phyloP scores from a whole-genome alignment of 495 filamentous ascomycete species.

The Hypoxylon cercidicola region DNA sequence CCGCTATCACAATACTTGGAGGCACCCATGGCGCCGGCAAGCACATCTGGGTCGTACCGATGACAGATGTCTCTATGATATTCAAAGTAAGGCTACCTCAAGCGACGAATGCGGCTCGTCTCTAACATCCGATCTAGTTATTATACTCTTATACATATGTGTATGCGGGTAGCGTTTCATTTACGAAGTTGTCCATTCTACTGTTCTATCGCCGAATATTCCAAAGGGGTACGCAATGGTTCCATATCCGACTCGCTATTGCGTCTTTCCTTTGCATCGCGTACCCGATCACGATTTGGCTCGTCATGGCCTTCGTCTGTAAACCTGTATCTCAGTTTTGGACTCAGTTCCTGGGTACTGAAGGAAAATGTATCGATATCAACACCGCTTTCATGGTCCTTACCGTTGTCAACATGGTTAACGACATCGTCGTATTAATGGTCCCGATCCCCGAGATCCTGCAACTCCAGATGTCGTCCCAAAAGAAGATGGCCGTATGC shows the following conservation, averaged over 20 bases:
- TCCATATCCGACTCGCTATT: slow-evolving; percentile 33
- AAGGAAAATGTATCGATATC: slow-evolving; percentile 45
- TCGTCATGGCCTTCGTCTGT: slow-evolving; percentile 44
- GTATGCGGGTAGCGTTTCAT: slow-evolving; percentile 48
- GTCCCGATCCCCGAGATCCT: slow-evolving; percentile 54
- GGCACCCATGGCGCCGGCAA: slow-evolving; percentile 42
- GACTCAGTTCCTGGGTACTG: slow-evolving; percentile 40
- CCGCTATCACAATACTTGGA: slow-evolving; percentile 38
- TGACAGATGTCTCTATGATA: slow-evolving; percentile 31
- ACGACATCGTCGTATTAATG: slow-evolving; percentile 55
- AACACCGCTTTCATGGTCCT: slow-evolving; percentile 45
- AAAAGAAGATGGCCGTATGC: slow-evolving; percentile 53
- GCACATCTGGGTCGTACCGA: slow-evolving; percentile 46
- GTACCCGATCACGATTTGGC: slow-evolving; percentile 40
- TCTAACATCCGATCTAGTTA: slow-evolving; percentile 30
- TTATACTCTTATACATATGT: slow-evolving; percentile 50
- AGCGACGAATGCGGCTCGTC: neutral
- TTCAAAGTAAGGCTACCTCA: slow-evolving; percentile 20
- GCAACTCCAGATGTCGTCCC: slow-evolving; percentile 47
- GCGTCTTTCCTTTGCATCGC: slow-evolving; percentile 27
- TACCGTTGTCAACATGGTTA: slow-evolving; percentile 51
- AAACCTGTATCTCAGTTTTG: slow-evolving; percentile 48
- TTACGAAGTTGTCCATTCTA: slow-evolving; percentile 52
- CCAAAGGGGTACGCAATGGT: slow-evolving; percentile 34
- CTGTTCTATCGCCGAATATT: slow-evolving; percentile 52